These are phyloP conservation scores for Candolleomyces aberdarensis DNA, from an alignment of 768 basidiomycete genomes.

Conservation along the genomic window DNA sequence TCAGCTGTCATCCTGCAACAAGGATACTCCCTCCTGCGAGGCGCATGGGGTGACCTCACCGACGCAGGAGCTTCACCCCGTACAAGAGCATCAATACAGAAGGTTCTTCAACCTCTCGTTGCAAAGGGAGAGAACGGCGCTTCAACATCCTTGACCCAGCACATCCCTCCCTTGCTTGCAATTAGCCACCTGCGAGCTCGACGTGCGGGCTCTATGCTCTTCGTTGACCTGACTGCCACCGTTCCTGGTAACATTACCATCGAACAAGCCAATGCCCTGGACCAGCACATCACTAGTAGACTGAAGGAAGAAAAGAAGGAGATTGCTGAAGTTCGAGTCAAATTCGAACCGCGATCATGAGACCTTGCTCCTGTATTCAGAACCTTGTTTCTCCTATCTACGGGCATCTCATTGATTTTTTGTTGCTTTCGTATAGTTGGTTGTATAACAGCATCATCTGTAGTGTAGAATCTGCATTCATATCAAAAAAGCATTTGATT, in stretches of 20 bases:
- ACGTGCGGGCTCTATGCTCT: conserved; percentile 76
- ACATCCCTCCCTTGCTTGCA: conserved; percentile 32
- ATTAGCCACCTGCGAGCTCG: conserved; percentile 64
- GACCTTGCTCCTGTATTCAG: neutral
- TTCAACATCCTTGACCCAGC: conserved; percentile 4
- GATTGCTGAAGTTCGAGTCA: conserved; percentile 69
- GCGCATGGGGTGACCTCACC: conserved; percentile 77
- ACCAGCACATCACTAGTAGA: conserved; percentile 53
- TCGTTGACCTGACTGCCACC: conserved; percentile 76
- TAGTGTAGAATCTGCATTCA: no score
- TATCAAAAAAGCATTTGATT: neutral
- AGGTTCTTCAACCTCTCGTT: conserved; percentile 54
- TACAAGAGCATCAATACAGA: conserved; percentile 52
- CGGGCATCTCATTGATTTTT: neutral
- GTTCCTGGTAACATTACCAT: conserved; percentile 63
- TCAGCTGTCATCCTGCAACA: conserved; percentile 86
- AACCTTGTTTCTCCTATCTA: neutral
- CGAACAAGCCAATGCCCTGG: conserved; percentile 53
- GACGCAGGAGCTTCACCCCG: conserved; percentile 72
- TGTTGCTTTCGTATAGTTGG: no score
- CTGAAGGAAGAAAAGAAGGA: conserved; percentile 60
- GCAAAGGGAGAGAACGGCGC: conserved; percentile 19
- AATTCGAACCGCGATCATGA: conserved; percentile 43
- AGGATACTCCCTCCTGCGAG: conserved; percentile 61
- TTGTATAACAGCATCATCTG: no score